These are phyloP conservation scores for Solanum hybrid DNA, from an alignment of 305 asterid genomes.

Conservation along the genomic window DNA sequence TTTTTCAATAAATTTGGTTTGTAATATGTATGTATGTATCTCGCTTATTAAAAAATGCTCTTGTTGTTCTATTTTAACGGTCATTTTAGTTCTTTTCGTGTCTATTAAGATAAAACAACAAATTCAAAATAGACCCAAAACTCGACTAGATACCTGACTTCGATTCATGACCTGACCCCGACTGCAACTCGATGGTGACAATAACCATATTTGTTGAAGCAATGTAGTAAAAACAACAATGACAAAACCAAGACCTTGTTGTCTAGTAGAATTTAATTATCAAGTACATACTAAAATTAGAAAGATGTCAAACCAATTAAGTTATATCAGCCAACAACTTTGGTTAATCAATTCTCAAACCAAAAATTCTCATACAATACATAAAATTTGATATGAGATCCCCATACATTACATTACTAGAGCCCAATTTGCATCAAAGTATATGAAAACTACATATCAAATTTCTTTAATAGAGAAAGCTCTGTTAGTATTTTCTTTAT, in stretches of 20 bases:
- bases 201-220: neutral
- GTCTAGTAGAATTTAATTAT: neutral
- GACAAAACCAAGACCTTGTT: neutral
- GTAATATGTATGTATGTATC: neutral
- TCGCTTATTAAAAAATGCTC: neutral
- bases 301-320: too few relatives aligned
- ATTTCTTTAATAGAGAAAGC: neutral
- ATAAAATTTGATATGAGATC: too few relatives aligned
- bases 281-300: fast-evolving
- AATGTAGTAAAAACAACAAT: neutral
- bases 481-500: neutral
- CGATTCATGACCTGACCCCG: neutral
- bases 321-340: neutral
- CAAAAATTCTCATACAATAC: too few relatives aligned
- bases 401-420: neutral
- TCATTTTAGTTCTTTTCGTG: neutral
- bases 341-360: neutral
- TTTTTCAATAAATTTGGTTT: neutral
- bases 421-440: neutral
- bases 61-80: neutral
- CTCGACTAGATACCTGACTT: neutral
- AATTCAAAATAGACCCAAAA: too few relatives aligned
- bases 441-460: neutral
- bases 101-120: too few relatives aligned
- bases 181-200: neutral